Conservation (phyloP, 306 rosid species). For the Luffa aegyptiaca region DNA sequence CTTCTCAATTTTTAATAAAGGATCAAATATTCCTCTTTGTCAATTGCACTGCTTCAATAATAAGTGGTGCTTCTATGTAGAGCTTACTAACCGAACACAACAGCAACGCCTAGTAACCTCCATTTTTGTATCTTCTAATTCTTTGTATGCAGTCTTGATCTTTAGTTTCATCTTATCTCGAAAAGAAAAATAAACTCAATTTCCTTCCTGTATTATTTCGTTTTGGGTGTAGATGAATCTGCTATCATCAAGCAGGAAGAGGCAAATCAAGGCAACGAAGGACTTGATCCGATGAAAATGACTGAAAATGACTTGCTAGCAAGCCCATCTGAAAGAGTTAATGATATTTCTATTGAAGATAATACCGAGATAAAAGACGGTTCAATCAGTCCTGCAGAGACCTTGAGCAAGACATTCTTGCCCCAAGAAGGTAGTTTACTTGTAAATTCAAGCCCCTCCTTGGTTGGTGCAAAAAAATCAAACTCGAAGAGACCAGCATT, state of each 20-base stretch:
- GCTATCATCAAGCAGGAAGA: constrained; percentile 1
- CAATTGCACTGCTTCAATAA: not conserved
- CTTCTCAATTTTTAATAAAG: not conserved
- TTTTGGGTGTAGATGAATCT: constrained; percentile 25
- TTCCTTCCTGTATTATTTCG: not conserved
- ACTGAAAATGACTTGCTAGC: constrained; percentile 17
- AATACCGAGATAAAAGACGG: constrained; percentile 15
- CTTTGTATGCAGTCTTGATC: not conserved
- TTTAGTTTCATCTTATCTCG: not conserved
- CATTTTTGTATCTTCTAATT: not conserved
- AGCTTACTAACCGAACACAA: not conserved
- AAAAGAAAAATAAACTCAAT: not conserved
- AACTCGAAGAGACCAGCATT: constrained; percentile 50
- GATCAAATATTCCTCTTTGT: not conserved
- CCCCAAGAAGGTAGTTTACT: constrained; percentile 15
- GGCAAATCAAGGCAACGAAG: constrained; percentile 8
- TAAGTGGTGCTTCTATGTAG: not conserved
- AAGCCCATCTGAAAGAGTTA: not conserved
- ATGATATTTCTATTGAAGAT: not conserved
- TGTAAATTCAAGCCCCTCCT: constrained; percentile 16
- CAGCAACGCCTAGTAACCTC: not conserved
- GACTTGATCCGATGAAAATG: constrained; percentile 10
- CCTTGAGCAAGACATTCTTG: constrained; percentile 10
- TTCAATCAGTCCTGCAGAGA: constrained; percentile 4
- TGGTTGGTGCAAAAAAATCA: constrained; percentile 13